Evolutionary conservation across 2,329 filamentous ascomycete genomes (phyloP).

Genomic region (Bretziella fagacearum): DNA sequence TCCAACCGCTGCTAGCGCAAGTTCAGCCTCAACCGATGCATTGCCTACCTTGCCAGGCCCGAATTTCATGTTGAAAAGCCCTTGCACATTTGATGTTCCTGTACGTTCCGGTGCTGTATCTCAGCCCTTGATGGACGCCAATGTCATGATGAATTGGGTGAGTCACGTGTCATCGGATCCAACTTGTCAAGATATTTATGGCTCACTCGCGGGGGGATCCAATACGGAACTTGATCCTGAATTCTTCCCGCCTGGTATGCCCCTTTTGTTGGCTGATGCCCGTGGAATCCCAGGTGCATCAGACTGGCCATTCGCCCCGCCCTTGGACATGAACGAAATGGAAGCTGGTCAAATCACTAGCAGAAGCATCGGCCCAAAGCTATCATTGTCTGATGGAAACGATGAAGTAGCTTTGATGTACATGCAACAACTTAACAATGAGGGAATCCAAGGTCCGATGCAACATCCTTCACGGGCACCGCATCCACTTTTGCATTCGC

Average conservation of each 20-base stretch:
- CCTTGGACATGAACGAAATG: slow-evolving; percentile 1
- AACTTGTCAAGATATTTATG: too few relatives aligned
- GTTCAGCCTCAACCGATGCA: too few relatives aligned
- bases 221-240: slow-evolving; percentile 14
- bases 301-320: slow-evolving; percentile 9
- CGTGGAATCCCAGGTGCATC: slow-evolving; percentile 15
- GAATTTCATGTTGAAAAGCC: too few relatives aligned
- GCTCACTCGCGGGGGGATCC: too few relatives aligned
- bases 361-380: too few relatives aligned
- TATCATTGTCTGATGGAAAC: background rate
- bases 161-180: too few relatives aligned
- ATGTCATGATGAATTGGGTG: too few relatives aligned
- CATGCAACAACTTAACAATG: background rate
- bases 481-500: background rate
- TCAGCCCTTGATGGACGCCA: too few relatives aligned
- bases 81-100: too few relatives aligned
- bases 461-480: background rate
- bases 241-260: slow-evolving; percentile 15
- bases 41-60: too few relatives aligned
- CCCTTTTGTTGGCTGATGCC: slow-evolving; percentile 15
- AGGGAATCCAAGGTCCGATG: background rate
- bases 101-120: too few relatives aligned
- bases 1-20: too few relatives aligned
- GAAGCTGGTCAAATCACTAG: background rate
- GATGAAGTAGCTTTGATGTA: background rate